Base-by-base conservation (phyloP, 2,329 filamentous ascomycete genomes). In the Colletotrichum plurivorum region DNA sequence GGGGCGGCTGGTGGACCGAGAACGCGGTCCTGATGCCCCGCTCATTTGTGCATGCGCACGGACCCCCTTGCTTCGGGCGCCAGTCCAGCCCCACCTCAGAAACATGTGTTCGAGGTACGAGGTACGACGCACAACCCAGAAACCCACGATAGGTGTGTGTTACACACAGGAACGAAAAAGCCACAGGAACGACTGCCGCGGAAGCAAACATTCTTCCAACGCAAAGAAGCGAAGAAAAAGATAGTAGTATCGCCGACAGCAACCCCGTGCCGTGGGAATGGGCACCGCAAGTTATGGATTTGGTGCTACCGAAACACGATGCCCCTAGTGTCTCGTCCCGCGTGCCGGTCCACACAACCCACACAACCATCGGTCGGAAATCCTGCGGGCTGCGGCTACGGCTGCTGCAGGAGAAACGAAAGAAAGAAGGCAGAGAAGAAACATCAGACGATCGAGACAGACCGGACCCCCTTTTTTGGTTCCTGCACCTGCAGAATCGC, bases 381-480 rank as follows among this genome's bases (percentile, higher is more conserved):
- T 43, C 61, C 54, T 51, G 48, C 61, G 46, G 53, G 53, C 65
- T 31, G 60, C 48, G 60, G 53, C 54, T 51, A 48, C 61, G 39
- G 53, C 65, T 31, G 60, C 48, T 53, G 53, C 48, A 68, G 49
- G 60, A 59, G 52, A 39, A 27, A 43, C 3, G 18, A 13, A 45
- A 20, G 15, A 58, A 58, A 16, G 27, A 27, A 6, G 31, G 31
- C 31, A 36, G 31, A 36, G 31, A 43, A 27, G 41, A 51, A 66
- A 69, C 45, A 69, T 69, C 67, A 66, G 67, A 69, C 62, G 62
- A 69, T 69, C 67, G 62, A 61, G 62, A 45, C 41, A 56, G 55
- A 69, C 51, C 31, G 46, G 46, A 41, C 39, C 51, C 67, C 67
- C 22, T 51, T 55, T 65, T 52, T 41, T 52, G 49, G 51, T 63